Evolutionary conservation across 176 grass and related monocot genomes (phyloP).

Genomic region (Hyparrhenia diplandra): DNA sequence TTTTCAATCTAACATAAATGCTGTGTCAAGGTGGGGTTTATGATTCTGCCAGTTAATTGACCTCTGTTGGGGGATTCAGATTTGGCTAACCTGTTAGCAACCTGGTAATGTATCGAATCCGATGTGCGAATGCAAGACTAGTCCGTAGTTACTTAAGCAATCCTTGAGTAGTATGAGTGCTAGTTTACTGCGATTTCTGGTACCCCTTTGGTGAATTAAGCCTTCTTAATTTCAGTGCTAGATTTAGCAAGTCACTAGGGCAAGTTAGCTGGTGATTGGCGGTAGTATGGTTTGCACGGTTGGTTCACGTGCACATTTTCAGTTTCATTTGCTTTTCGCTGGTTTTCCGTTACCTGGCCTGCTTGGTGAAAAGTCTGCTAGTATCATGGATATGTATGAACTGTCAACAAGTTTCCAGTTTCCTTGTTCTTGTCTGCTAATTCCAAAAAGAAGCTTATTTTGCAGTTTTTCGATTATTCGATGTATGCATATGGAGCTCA

Average conservation of each 20-base stretch:
- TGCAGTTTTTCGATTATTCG: background rate
- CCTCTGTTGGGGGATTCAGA: background rate
- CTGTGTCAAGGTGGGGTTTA: background rate
- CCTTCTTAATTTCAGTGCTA: conserved; percentile 12
- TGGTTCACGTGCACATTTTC: background rate
- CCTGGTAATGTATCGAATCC: background rate
- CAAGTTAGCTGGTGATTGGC: background rate
- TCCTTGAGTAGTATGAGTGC: background rate
- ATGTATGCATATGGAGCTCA: background rate
- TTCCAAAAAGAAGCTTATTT: too few species aligned
- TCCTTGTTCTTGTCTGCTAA: too few species aligned
- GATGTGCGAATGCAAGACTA: background rate
- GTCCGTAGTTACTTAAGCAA: background rate
- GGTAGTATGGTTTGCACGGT: background rate
- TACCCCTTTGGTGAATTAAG: background rate
- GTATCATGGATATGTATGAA: background rate
- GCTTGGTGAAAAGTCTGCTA: background rate
- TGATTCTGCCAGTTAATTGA: too few species aligned
- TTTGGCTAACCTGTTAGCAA: background rate
- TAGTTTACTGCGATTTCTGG: background rate
- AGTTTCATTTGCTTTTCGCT: background rate
- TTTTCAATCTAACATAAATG: background rate
- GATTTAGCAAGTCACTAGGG: background rate
- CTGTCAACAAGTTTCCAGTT: too few species aligned
- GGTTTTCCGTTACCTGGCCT: background rate